phyloP scores from a whole-genome alignment of 805 yeast genomes.

The Candida ulmi region DNA sequence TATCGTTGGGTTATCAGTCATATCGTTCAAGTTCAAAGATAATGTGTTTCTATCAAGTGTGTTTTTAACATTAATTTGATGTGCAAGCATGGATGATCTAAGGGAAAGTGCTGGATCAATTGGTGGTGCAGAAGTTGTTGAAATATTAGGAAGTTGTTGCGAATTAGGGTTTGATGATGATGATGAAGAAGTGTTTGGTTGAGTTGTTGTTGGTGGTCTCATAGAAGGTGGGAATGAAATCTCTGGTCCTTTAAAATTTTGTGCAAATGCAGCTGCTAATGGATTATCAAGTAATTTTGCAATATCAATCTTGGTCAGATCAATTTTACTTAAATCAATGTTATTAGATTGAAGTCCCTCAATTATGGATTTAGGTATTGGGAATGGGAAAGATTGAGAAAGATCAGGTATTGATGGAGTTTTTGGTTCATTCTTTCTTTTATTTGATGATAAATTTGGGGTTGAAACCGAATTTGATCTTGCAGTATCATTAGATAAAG shows the following conservation, averaged over 20 bases:
- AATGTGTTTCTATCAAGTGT: slow-evolving; percentile 5
- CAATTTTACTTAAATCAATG: background rate
- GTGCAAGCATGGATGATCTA: background rate
- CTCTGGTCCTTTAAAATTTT: slow-evolving; percentile 3
- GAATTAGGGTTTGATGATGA: too few species aligned
- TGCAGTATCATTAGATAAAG: too few species aligned
- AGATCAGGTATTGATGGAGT: background rate
- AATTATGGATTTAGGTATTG: background rate
- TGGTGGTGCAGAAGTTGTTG: slow-evolving; percentile 23
- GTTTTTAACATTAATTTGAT: background rate
- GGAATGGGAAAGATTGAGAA: background rate
- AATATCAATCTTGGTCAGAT: background rate
- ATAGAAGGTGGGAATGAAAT: slow-evolving; percentile 2
- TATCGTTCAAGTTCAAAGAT: slow-evolving; percentile 21
- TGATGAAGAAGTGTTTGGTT: too few species aligned
- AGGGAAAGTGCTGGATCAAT: slow-evolving; percentile 16
- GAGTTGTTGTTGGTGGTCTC: background rate
- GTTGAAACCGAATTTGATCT: background rate
- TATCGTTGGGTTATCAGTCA: slow-evolving; percentile 23
- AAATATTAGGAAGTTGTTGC: slow-evolving; percentile 1
- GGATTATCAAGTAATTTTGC: background rate
- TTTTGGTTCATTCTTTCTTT: background rate
- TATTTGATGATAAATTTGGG: background rate
- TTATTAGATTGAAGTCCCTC: background rate
- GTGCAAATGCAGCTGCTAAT: background rate